Base-by-base conservation (phyloP, 1,284 basidiomycete species). In the Irpex lacteus region DNA sequence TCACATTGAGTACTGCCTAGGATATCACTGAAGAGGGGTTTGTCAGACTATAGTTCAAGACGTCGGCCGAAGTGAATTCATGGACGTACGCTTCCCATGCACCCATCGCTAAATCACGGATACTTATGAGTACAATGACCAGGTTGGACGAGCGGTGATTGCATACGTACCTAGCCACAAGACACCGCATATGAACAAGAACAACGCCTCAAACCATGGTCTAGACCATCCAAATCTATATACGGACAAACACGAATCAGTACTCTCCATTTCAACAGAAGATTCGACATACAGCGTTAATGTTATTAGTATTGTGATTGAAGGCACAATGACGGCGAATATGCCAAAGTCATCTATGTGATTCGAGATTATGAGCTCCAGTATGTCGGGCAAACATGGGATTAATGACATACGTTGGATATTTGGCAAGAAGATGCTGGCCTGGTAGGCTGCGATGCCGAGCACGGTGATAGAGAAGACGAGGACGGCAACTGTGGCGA, bases 1-100 rank as follows among this genome's bases (percentile, higher is more conserved):
- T 87, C 89, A 67, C 90, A 92, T 71, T 92, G 88, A 1, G 81
- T 72, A 66, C 76, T 73, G 5, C 89, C 88, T 63, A 91, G 86
- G 59, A 91, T 80, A 74, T 93, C 90, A 53, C 90, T 92, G 64
- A 37, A 60, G 47, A 11, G 15, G 4, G 40, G 40, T 11, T 9
- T 44, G 40, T 44, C 21, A 60, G 37, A 26, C 5, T 55, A 19
- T 38, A 21, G 11, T 52, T 53, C 36, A n/a, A 21, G 32, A n/a
- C 7, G 52, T 44, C 38, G 56, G 49, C 52, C n/a, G 60, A 57
- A 66, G 57, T 38, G 59, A 62, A 18, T 40, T 55, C 55, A 49
- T 26, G 36, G 11, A 73, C 88, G 74, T 74, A 92, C 90, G 82
- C 81, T 36, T 88, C 77, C 89, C 90, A 92, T 26, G 91, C 84